Percentiles rank a stretch among this genome's conserved stretches.
These are phyloP conservation scores for Taxillus chinensis DNA, from an alignment of 164 flowering plant species.

Conservation along the genomic window DNA sequence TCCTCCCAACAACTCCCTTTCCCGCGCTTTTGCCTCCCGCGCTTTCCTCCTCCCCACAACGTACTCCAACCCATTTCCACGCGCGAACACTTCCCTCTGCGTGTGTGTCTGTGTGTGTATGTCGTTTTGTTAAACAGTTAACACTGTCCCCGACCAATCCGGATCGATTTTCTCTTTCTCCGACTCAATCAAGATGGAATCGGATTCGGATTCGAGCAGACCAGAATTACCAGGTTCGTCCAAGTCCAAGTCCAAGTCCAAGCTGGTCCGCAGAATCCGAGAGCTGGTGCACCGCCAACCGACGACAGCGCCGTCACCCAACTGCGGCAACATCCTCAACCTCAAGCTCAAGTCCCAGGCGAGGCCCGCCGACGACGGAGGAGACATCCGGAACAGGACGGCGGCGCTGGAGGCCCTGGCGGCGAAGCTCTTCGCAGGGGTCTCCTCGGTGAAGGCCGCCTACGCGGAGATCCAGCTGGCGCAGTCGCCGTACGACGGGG, in stretches of 20 bases:
- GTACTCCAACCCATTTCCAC: no score
- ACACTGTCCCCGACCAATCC: no score
- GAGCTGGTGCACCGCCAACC: conserved; percentile 24
- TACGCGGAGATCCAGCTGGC: conserved; percentile 86
- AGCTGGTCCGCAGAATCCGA: conserved; percentile 19
- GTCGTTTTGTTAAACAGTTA: no score
- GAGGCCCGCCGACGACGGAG: conserved; percentile 17
- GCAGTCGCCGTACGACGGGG: conserved; percentile 68
- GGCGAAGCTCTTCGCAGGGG: conserved; percentile 68
- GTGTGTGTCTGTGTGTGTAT: no score
- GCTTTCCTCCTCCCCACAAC: no score
- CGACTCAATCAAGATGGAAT: no score
- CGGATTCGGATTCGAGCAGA: conserved; percentile 14
- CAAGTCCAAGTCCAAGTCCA: conserved; percentile 13
- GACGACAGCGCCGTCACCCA: conserved; percentile 10
- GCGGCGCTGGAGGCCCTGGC: conserved; percentile 60
- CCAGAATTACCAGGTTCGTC: conserved; percentile 9
- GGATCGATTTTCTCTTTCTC: no score
- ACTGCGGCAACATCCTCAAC: conserved; percentile 24
- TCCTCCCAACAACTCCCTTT: no score
- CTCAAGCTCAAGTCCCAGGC: conserved; percentile 17
- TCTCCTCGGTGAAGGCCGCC: conserved; percentile 78
- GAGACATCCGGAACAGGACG: conserved; percentile 21
- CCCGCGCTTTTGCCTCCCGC: no score
- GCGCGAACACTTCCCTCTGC: no score